Evolutionary conservation across 2,329 filamentous ascomycete genomes (phyloP).

Genomic region (Fusarium tanahbumbuense): DNA sequence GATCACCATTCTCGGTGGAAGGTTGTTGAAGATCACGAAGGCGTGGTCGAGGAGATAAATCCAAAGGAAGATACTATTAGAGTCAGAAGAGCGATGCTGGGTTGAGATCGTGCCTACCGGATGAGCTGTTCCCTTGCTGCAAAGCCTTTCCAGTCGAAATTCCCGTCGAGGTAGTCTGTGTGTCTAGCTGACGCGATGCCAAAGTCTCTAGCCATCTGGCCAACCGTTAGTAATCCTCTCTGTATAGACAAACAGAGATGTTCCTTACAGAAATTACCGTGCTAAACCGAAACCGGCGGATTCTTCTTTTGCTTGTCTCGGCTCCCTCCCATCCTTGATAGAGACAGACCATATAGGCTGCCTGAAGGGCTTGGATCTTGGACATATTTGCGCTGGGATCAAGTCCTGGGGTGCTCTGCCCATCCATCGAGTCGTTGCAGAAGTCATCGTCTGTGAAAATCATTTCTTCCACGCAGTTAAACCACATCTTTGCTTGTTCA

Average conservation of each 20-base stretch:
- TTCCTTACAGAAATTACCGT: neutral
- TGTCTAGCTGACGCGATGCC: neutral
- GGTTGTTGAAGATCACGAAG: slow-evolving; percentile 1
- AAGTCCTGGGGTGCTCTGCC: fast-evolving
- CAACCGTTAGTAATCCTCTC: neutral
- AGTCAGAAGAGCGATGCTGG: no score
- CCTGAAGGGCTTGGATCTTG: neutral
- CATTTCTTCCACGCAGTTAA: neutral
- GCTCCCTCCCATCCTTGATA: slow-evolving; percentile 11
- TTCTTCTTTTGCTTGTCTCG: neutral
- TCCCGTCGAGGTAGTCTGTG: fast-evolving
- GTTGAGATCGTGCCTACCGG: fast-evolving
- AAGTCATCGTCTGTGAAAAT: neutral
- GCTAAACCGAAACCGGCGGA: neutral
- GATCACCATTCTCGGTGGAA: neutral
- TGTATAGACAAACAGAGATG: no score
- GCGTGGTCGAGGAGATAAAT: neutral
- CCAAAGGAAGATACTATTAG: neutral
- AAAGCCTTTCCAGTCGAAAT: neutral
- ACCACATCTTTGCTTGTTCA: slow-evolving; percentile 2
- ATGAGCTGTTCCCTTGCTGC: slow-evolving; percentile 6
- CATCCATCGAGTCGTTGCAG: neutral
- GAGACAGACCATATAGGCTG: neutral
- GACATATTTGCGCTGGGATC: fast-evolving
- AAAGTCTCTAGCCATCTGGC: neutral